Conservation (phyloP, 768 basidiomycete genomes). For the Holtermanniella nyarrowii region DNA sequence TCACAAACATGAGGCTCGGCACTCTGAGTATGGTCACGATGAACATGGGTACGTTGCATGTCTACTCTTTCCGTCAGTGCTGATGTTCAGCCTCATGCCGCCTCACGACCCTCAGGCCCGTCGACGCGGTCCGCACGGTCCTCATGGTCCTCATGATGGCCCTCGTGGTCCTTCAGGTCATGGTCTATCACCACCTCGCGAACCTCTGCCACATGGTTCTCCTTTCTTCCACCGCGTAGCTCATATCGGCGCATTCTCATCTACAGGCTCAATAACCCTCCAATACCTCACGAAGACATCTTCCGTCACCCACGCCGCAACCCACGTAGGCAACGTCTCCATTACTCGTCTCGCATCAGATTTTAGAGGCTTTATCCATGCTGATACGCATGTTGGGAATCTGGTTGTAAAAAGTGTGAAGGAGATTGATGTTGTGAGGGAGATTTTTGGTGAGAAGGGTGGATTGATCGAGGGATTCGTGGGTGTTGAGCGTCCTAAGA, state of each 20-base stretch:
- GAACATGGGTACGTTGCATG: neutral
- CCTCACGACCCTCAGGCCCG: no score
- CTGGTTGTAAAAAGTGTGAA: slow-evolving; percentile 11
- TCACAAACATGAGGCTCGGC: neutral
- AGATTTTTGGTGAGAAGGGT: slow-evolving; percentile 14
- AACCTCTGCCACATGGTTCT: slow-evolving; percentile 5
- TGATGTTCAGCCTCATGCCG: no score
- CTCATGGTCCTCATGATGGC: slow-evolving; percentile 1
- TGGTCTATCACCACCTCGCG: slow-evolving; percentile 6
- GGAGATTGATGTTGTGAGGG: slow-evolving; percentile 14
- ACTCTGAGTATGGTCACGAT: neutral
- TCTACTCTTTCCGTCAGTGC: neutral
- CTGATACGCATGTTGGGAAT: slow-evolving; percentile 13
- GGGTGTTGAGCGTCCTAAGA: neutral
- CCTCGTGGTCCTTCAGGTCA: neutral
- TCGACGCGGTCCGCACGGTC: neutral
- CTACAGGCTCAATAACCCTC: slow-evolving; percentile 18
- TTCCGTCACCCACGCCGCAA: slow-evolving; percentile 13
- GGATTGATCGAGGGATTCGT: slow-evolving; percentile 18
- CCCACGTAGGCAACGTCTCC: slow-evolving; percentile 13
- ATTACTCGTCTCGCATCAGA: slow-evolving; percentile 8
- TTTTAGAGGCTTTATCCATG: slow-evolving; percentile 23
- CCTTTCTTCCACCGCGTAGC: slow-evolving; percentile 5
- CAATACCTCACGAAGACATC: slow-evolving; percentile 11
- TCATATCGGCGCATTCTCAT: slow-evolving; percentile 16